Base-by-base conservation (phyloP, 73 alveolate species). In the Blepharisma stoltei region DNA sequence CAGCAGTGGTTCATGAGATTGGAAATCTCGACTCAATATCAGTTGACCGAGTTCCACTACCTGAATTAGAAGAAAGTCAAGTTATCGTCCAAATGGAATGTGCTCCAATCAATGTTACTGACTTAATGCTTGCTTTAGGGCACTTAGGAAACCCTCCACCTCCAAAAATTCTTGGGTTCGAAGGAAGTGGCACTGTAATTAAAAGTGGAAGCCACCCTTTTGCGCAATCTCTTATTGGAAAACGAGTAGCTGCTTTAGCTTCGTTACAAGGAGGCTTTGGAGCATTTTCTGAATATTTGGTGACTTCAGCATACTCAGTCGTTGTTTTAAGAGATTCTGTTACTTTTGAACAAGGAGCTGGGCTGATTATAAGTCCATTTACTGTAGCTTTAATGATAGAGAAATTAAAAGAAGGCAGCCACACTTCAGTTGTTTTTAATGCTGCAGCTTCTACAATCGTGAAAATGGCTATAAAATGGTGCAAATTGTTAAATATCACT, bases 101-200 rank as follows among this genome's bases (percentile, higher is more conserved):
- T n/a, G 91, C 86, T 23, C 92, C 91, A 0, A 81, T 89, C 81
- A 89, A 89, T 71, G 93, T 93, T 32, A 54, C 87, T 52, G 96
- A 89, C 67, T 32, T 84, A 47, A 71, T 71, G 54, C 50, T 46
- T 54, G 45, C 82, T 6, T 25, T 70, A 43, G 95, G 93, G 23
- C 20, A 54, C 20, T 86, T 82, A 78, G 68, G 43, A 11, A 46
- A 52, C 49, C 66, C 73, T 21, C 76, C 66, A 6, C 82, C 67
- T 78, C 97, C 97, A 7, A 25, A 73, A 6, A 80, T 71, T 14
- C 90, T 91, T n/a, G 97, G 97, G 0, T 87, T 86, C 69, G 97
- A 90, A 76, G 97, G 92, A n/a, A 60, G 88, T 20, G 97, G 97
- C 20, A 83, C 90, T 14, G 92, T 90, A n/a, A 82, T 90, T 53